phyloP scores from a whole-genome alignment of 768 basidiomycete genomes.

The Cystobasidium onofrii region DNA sequence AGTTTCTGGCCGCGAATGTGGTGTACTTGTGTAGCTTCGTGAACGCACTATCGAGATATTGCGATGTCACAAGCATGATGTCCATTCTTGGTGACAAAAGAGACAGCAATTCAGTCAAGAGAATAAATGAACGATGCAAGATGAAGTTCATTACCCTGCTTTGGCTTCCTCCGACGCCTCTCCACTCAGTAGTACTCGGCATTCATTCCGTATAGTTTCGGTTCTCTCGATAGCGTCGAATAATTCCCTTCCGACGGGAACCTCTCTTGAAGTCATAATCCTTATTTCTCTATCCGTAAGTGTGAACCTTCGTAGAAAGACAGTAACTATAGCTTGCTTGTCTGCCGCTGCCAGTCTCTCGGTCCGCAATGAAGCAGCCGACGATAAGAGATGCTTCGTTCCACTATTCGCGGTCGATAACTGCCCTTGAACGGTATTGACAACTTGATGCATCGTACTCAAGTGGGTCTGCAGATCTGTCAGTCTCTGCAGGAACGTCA shows the following conservation, averaged over 20 bases:
- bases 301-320: slow-evolving; percentile 80
- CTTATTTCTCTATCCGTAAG: slow-evolving; percentile 64
- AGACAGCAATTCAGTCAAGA: too few species aligned
- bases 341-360: slow-evolving; percentile 31
- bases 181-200: slow-evolving; percentile 74
- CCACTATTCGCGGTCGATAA: slow-evolving; percentile 38
- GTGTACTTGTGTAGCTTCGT: slow-evolving; percentile 81
- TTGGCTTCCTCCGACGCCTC: slow-evolving; percentile 45
- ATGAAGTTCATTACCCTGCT: slow-evolving; percentile 46
- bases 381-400: slow-evolving; percentile 41
- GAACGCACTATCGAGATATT: slow-evolving; percentile 78
- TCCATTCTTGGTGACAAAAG: too few species aligned
- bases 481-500: slow-evolving; percentile 58
- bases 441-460: slow-evolving; percentile 58
- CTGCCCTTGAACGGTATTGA: slow-evolving; percentile 39
- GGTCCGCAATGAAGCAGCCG: slow-evolving; percentile 43
- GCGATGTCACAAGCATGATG: slow-evolving; percentile 73
- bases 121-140: not conserved
- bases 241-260: slow-evolving; percentile 63
- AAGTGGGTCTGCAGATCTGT: slow-evolving; percentile 69
- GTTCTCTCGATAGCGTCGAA: slow-evolving; percentile 83
- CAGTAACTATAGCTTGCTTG: slow-evolving; percentile 52
- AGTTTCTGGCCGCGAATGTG: slow-evolving; percentile 74
- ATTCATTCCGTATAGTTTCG: slow-evolving; percentile 71
- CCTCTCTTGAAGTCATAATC: slow-evolving; percentile 67